A percentile compares a stretch with the other conserved stretches of the same genome.
Conservation (phyloP, 73 alveolate species). For the Paramecium pentaurelia region DNA sequence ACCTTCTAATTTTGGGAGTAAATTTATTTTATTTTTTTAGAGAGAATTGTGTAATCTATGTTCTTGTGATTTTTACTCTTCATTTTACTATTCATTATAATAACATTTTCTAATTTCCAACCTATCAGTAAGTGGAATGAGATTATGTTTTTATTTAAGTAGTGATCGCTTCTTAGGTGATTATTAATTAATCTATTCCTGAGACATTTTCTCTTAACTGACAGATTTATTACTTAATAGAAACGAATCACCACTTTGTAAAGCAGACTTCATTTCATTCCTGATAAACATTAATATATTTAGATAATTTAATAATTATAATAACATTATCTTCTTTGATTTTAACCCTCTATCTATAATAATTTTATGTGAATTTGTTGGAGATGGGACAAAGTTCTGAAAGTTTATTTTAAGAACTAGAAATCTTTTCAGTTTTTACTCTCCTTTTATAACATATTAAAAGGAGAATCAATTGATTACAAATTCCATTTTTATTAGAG, state of each 20-base stretch:
- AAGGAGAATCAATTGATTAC: no score
- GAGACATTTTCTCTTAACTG: not conserved
- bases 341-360: not conserved
- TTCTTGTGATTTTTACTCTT: not conserved
- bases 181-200: not conserved
- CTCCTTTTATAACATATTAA: no score
- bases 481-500: not conserved
- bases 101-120: not conserved
- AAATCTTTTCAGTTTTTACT: no score
- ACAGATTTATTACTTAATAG: not conserved
- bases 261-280: not conserved
- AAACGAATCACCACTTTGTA: not conserved
- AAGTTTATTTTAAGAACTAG: no score
- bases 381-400: no score
- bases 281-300: not conserved
- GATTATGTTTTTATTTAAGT: not conserved
- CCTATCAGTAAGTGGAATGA: not conserved
- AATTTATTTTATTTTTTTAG: not conserved
- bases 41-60: not conserved
- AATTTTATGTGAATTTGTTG: no score
- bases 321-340: not conserved
- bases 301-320: not conserved
- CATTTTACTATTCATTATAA: not conserved
- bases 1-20: not conserved
- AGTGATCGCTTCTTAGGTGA: not conserved